Conservation (phyloP, 225 moss, liverwort and hornwort species). For the Bryum argenteum region DNA sequence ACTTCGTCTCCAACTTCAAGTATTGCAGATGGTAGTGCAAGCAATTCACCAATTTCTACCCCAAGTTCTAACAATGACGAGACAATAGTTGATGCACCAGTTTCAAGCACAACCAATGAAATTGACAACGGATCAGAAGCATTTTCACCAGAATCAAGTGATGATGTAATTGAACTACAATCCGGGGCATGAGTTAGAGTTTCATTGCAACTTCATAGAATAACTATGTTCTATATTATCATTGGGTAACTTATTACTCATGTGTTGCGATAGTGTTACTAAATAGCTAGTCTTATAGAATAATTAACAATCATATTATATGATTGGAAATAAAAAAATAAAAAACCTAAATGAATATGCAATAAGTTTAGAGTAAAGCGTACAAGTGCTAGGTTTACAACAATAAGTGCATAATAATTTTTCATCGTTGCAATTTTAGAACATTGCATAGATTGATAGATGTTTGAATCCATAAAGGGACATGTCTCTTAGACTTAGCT, state of each 20-base stretch:
- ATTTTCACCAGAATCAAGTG: neutral
- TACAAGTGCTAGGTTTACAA: no score
- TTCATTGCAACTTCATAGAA: neutral
- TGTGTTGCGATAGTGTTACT: neutral
- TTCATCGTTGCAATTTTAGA: no score
- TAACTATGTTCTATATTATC: no score
- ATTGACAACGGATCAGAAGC: neutral
- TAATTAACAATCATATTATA: neutral
- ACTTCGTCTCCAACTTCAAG: conserved; percentile 9
- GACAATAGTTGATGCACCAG: neutral
- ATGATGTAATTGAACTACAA: neutral
- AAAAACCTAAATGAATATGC: no score
- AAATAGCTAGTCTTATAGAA: neutral
- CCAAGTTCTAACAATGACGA: neutral
- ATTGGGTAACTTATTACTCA: neutral
- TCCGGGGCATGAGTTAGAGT: conserved; percentile 1
- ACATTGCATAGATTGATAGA: no score
- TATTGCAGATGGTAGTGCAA: neutral
- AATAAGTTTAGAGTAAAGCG: no score
- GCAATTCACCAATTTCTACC: neutral
- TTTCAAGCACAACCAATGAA: neutral
- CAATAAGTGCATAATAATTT: no score
- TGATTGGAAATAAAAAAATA: no score
- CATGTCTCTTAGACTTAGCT: no score
- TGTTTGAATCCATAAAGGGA: no score